phyloP scores from a whole-genome alignment of 2,329 filamentous ascomycete species.

The Ophiostoma tasmaniense region DNA sequence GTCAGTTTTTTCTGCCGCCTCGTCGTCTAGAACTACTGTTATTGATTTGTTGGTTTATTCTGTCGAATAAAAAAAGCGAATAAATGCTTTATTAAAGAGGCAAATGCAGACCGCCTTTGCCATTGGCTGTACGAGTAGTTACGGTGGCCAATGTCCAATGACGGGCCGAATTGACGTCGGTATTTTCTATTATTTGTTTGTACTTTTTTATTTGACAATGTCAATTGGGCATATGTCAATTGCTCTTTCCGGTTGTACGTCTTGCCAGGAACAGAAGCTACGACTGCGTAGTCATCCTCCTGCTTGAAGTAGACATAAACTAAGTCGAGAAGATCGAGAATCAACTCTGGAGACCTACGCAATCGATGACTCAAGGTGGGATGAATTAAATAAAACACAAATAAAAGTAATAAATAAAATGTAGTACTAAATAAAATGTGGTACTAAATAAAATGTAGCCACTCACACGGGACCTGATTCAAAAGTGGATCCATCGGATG shows the following conservation, averaged over 20 bases:
- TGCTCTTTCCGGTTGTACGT: too few species aligned
- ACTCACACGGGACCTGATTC: neutral
- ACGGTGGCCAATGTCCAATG: neutral
- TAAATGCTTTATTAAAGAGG: neutral
- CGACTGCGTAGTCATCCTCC: neutral
- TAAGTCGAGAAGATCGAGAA: too few species aligned
- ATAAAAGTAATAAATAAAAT: too few species aligned
- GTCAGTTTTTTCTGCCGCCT: neutral
- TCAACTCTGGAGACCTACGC: neutral
- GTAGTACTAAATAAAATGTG: too few species aligned
- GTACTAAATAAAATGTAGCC: neutral
- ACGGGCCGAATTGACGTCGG: neutral
- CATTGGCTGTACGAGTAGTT: neutral
- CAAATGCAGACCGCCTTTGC: neutral
- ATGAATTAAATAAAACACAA: neutral
- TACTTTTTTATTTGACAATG: too few species aligned
- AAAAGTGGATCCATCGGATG: neutral
- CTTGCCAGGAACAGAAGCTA: neutral
- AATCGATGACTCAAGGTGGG: conserved; percentile 2
- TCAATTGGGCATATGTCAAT: too few species aligned
- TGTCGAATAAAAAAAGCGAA: neutral
- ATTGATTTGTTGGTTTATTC: neutral
- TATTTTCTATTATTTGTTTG: neutral
- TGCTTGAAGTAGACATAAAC: neutral
- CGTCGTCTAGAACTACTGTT: neutral